Evolutionary conservation across 805 yeast species (phyloP), one percentile per base, ranked within the genome.

Genomic region (Debaryomyces tyrocola): DNA sequence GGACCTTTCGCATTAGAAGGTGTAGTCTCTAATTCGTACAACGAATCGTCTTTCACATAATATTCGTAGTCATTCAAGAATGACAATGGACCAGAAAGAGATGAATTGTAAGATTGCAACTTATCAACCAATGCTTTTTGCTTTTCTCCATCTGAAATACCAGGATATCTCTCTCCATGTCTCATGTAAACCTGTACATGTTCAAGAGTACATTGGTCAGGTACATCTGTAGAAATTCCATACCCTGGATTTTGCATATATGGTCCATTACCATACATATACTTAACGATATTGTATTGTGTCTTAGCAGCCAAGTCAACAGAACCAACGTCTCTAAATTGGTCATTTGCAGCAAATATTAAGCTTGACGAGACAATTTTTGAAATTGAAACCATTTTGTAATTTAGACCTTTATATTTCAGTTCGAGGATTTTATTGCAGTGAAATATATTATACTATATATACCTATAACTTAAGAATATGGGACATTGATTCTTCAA

Each of bases 91-190:
- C 83, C 83, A 29, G 59, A 59, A 48, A 66, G 65, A 0, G 59
- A 46, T 3, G 53, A 50, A 9, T 46, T 46, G 51, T 51, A 51
- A 21, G 44, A 37, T 24, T 49, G 43, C 27, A 63, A 41, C 43
- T 59, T 61, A 15, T 40, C 33, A 48, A 49, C 37, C 45, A 60
- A 41, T 8, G 55, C 46, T 47, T 59, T 56, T 28, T 52, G 46
- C 12, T n/a, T 33, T 40, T 48, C 43, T 11, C 65, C 66, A 15
- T 39, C 43, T 24, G 49, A 40, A 24, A 39, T 46, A 12, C 60
- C 57, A 1, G 67, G 90, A 58, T 73, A 85, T 51, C 94, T 71
- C 60, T 86, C 91, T 18, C 91, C 94, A 58, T 87, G 94, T 56
- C 95, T 77, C 50, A 84, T 82, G 44, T 84, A 66, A 14, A 85